phyloP scores from a whole-genome alignment of 1,284 basidiomycete species.

The Microbotryum saponariae region DNA sequence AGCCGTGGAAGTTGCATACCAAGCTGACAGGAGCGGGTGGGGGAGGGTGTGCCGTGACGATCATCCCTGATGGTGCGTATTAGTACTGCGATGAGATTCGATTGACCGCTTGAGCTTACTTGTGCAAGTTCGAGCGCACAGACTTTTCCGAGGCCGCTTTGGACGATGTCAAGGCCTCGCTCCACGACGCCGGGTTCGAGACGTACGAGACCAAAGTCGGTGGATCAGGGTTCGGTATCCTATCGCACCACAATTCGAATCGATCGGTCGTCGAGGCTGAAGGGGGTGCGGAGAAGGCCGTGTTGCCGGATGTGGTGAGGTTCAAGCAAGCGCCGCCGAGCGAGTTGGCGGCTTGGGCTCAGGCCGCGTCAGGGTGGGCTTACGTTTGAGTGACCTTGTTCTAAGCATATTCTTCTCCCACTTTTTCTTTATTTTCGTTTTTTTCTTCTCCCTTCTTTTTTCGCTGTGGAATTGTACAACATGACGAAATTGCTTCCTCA shows the following conservation, averaged over 20 bases:
- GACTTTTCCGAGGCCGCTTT: conserved; percentile 59
- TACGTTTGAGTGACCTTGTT: conserved; percentile 44
- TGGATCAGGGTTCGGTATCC: conserved; percentile 80
- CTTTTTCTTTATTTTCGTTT: not conserved
- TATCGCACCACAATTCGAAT: conserved; percentile 36
- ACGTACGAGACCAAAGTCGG: conserved; percentile 89
- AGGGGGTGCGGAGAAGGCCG: conserved; percentile 19
- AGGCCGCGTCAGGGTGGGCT: conserved; percentile 54
- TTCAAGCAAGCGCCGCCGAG: conserved; percentile 49
- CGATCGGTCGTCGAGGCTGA: conserved; percentile 15
- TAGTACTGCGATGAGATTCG: not conserved
- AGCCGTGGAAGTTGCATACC: conserved; percentile 69
- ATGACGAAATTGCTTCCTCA: not conserved
- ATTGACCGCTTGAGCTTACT: not conserved
- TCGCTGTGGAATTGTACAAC: not conserved
- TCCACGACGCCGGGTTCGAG: conserved; percentile 62
- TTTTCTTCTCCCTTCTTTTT: not conserved
- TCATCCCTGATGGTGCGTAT: conserved; percentile 70
- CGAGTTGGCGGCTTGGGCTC: conserved; percentile 55
- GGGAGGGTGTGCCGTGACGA: conserved; percentile 92
- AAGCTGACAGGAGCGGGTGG: conserved; percentile 99
- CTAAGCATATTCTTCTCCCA: not conserved
- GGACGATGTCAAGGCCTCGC: conserved; percentile 52
- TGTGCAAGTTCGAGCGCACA: conserved; percentile 35
- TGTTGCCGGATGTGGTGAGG: conserved; percentile 25